Evolutionary conservation across 2,329 filamentous ascomycete genomes (phyloP), one percentile per base, ranked within the genome.

Genomic region (Phaeosphaeria sp.): DNA sequence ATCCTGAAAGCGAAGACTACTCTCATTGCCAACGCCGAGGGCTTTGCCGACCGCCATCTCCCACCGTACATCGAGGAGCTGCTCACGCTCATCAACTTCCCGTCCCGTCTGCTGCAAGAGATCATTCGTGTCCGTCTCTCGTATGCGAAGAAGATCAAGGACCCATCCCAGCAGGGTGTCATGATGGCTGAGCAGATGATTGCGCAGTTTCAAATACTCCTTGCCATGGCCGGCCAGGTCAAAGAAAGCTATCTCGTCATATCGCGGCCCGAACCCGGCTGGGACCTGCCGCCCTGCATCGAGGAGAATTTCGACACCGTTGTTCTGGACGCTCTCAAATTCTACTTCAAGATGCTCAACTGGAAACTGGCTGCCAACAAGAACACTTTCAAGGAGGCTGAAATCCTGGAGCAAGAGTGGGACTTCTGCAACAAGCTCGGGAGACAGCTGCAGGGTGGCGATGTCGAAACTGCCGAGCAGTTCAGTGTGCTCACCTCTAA

Each of bases 161-260:
- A 98, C 71, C 92, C 93, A 9, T 90, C 93, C 1, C 91, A 95
- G 79, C 92, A 96, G 75, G 96, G 93, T 64, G 85, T 91, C 24
- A 90, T 99, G 81, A 92, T 99, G 84, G 91, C 96, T 59, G 93
- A 98, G 74, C 94, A 98, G 79, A 96, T 98, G 91, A 97, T 99
- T 62, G 85, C 91, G 0, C 95, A 99, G 73, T 98, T 99, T 68
- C 93, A 96, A 77, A 91, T 97, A 45, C 82, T 98, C 53, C 87
- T 99, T 63, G 93, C 91, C 71, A 88, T 98, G 64, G 94, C 95
- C 30, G 93, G 96, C 59, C 87, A 90, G 61, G 97, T 98, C 78
- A 99, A 98, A 78, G 87, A 91, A 69, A 91, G 94, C 65, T 97
- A 97, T 73, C 84, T 91, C 36, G 82, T 87, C 24, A 92, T 98